Evolutionary conservation across 768 basidiomycete genomes (phyloP).

Genomic region (Mycena kentingensis): DNA sequence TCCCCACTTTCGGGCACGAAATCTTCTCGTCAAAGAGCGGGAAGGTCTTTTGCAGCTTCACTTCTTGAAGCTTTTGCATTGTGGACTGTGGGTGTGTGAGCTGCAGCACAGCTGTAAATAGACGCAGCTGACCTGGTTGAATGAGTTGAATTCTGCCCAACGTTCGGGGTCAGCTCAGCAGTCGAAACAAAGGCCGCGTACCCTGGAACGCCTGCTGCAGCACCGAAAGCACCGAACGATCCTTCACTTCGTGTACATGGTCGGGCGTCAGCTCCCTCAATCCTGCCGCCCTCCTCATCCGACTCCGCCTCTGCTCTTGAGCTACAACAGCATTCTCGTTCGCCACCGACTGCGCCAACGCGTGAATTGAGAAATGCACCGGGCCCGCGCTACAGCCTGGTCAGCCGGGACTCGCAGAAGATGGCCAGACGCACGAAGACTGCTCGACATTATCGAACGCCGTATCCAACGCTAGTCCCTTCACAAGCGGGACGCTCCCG

Average conservation of each 20-base stretch:
- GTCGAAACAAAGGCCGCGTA: background rate
- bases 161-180: background rate
- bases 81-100: background rate
- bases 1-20: slow-evolving; percentile 20
- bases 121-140: slow-evolving; percentile 14
- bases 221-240: slow-evolving; percentile 19
- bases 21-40: slow-evolving; percentile 26
- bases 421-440: slow-evolving; percentile 18
- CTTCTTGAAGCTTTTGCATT: slow-evolving; percentile 19
- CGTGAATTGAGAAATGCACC: slow-evolving; percentile 36
- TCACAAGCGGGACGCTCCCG: slow-evolving; percentile 37
- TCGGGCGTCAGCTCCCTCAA: background rate
- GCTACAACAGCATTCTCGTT: background rate
- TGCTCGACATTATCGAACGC: slow-evolving; percentile 36
- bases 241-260: background rate
- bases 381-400: slow-evolving; percentile 25
- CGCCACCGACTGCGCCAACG: slow-evolving; percentile 14
- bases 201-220: slow-evolving; percentile 22
- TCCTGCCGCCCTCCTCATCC: background rate
- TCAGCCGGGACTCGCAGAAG: background rate
- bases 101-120: background rate
- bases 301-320: background rate
- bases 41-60: slow-evolving; percentile 27
- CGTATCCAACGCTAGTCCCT: slow-evolving; percentile 43
- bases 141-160: slow-evolving; percentile 20